Evolutionary conservation across 179 eudicot genomes (phyloP).

Genomic region (Sideroxylon spinosum): DNA sequence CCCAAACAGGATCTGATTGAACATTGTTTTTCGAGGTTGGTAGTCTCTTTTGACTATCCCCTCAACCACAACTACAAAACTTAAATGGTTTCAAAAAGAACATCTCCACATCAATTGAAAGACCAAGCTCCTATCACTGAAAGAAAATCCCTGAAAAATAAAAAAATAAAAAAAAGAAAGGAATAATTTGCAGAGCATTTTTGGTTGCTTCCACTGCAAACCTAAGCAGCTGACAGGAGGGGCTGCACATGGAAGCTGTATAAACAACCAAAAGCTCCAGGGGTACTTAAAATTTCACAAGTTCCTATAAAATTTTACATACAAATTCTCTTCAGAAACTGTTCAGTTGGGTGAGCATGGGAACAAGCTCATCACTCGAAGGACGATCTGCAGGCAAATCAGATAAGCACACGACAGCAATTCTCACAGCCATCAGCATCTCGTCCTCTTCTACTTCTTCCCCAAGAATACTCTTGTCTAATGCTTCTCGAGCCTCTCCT

Average conservation of each 20-base stretch:
- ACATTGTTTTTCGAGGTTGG: background rate
- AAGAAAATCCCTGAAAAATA: background rate
- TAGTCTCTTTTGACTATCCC: background rate
- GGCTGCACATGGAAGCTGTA: conserved; percentile 25
- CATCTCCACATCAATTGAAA: conserved; percentile 3
- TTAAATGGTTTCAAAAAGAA: background rate
- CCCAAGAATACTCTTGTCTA: conserved; percentile 74
- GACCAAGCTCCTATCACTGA: background rate
- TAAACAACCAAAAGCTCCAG: conserved; percentile 33
- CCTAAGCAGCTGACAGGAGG: conserved; percentile 3
- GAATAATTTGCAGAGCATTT: conserved; percentile 10
- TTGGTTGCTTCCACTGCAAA: conserved; percentile 35
- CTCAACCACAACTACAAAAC: conserved; percentile 2
- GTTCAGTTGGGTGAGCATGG: conserved; percentile 89
- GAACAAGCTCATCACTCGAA: conserved; percentile 85
- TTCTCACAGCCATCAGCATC: conserved; percentile 89
- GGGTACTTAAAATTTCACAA: background rate
- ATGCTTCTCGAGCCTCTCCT: conserved; percentile 69
- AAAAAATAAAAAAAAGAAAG: background rate
- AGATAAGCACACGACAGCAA: conserved; percentile 78
- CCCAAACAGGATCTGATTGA: conserved; percentile 5
- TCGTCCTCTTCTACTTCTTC: conserved; percentile 81
- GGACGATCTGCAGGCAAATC: conserved; percentile 87
- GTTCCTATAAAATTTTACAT: background rate
- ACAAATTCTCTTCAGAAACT: conserved; percentile 51